Evolutionary conservation across 495 filamentous ascomycete species (phyloP), one percentile per base, ranked within the genome.

Genomic region (Aspergillus taichungensis): DNA sequence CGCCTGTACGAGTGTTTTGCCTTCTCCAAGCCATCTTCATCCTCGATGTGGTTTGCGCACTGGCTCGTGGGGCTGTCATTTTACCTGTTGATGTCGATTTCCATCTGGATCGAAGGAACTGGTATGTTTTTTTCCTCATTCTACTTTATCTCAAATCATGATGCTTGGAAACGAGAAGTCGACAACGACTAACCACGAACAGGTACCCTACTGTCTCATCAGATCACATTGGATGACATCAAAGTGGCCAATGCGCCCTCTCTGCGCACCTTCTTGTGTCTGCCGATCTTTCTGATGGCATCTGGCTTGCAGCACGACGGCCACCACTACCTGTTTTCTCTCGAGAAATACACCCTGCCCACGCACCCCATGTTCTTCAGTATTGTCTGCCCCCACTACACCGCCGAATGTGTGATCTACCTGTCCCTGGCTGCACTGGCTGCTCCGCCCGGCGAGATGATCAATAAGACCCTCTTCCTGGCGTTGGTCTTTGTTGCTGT

Each of bases 381-480:
- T 29, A 51, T 91, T 12, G 66, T 95, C 8, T 94, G 82, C 49
- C 89, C 94, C n/a, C 92, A 97, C 66, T 98, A 96, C 61, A 83
- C 82, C 0, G 84, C 83, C 37, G 94, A 97, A 60, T 88, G 87
- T 55, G 39, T 85, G 3, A 79, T 95, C 46, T 96, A 97, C 56
- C 50, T 89, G 27, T 78, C 82, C n/a, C 61, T 97, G 48, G 76
- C 87, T 2, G 54, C 94, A 14, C 54, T 85, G 10, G 82, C 82
- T 33, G 87, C 89, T 5, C 90, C 88, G 0, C 46, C 53, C 5
- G 77, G 75, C 7, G 54, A 68, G 40, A 47, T 74, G 45, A 54
- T 86, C 27, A 97, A 97, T 62, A 77, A 69, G 55, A 94, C 91
- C 1, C 55, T 97, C 39, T 50, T 82, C 18, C 71, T 78, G 30